Evolutionary conservation across 352 stramenopile species (phyloP).

Genomic region (Hyaloperonospora brassicae): DNA sequence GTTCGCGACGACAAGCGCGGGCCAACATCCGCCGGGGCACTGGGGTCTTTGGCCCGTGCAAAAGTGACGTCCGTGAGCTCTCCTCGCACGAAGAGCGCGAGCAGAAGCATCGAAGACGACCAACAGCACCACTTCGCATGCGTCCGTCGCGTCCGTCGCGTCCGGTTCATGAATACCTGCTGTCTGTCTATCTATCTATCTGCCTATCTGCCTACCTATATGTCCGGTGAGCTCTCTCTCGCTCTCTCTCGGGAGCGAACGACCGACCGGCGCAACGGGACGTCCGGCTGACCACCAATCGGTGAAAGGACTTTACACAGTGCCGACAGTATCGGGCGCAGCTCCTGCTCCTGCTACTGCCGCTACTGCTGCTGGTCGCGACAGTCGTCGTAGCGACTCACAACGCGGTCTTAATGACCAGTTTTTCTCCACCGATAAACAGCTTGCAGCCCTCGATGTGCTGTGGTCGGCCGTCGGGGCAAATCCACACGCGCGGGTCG

Average conservation of each 20-base stretch:
- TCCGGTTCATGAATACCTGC: conserved; percentile 17
- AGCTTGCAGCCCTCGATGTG: conserved; percentile 9
- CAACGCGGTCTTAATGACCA: conserved; percentile 7
- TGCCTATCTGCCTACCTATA: no score
- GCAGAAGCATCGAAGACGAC: conserved; percentile 7
- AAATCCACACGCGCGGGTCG: conserved; percentile 1
- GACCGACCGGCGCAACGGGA: conserved; percentile 15
- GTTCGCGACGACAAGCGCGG: no score
- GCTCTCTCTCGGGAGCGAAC: background rate
- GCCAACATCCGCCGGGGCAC: no score
- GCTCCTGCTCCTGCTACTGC: no score
- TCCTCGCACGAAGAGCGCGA: conserved; percentile 8
- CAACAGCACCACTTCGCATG: conserved; percentile 5
- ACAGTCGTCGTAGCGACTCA: no score
- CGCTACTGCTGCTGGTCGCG: no score
- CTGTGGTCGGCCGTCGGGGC: conserved; percentile 1
- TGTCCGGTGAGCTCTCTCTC: conserved; percentile 1
- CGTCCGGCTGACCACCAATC: conserved; percentile 2
- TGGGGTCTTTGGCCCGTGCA: no score
- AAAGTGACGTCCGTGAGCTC: background rate
- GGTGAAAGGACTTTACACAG: background rate
- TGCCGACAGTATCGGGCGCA: no score
- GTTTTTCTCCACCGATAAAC: conserved; percentile 18
- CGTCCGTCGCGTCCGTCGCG: conserved; percentile 8
- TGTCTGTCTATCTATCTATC: background rate